Conservation (phyloP, 1,284 basidiomycete genomes). For the Fomitopsis betulina region DNA sequence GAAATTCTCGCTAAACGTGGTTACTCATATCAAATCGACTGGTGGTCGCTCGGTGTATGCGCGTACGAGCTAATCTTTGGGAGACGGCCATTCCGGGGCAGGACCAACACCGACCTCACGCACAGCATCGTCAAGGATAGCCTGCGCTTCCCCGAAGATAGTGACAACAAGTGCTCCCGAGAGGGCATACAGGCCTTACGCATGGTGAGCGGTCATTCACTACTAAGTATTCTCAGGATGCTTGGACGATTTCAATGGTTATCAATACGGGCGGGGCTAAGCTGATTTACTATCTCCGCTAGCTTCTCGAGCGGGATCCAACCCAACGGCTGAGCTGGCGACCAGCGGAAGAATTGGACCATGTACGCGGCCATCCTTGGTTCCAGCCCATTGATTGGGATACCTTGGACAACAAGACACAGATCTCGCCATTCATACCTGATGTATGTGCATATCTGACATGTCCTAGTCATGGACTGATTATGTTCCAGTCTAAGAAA, state of each 20-base stretch:
- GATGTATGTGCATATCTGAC: conserved; percentile 55
- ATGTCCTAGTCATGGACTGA: conserved; percentile 3
- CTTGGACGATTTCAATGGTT: background rate
- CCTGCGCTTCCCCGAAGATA: conserved; percentile 75
- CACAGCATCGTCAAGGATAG: conserved; percentile 81
- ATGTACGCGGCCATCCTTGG: conserved; percentile 84
- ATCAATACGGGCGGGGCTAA: background rate
- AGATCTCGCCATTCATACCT: conserved; percentile 85
- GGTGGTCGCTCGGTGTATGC: conserved; percentile 95
- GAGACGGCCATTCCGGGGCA: conserved; percentile 87
- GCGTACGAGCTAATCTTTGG: conserved; percentile 92
- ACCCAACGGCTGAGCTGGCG: conserved; percentile 80
- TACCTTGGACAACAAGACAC: conserved; percentile 76
- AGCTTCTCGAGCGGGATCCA: conserved; percentile 87
- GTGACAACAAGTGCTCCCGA: conserved; percentile 64
- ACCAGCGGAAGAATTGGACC: conserved; percentile 71
- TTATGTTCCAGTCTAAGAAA: conserved; percentile 74
- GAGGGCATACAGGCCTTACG: conserved; percentile 63
- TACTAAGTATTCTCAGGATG: conserved; percentile 2
- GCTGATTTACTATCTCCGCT: conserved; percentile 9
- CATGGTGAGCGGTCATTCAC: conserved; percentile 44
- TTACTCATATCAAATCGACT: conserved; percentile 90
- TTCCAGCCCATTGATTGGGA: conserved; percentile 87
- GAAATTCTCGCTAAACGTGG: conserved; percentile 84
- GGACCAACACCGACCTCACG: conserved; percentile 87